Base-by-base conservation (phyloP, 2,329 filamentous ascomycete species). In the Fusarium napiforme region DNA sequence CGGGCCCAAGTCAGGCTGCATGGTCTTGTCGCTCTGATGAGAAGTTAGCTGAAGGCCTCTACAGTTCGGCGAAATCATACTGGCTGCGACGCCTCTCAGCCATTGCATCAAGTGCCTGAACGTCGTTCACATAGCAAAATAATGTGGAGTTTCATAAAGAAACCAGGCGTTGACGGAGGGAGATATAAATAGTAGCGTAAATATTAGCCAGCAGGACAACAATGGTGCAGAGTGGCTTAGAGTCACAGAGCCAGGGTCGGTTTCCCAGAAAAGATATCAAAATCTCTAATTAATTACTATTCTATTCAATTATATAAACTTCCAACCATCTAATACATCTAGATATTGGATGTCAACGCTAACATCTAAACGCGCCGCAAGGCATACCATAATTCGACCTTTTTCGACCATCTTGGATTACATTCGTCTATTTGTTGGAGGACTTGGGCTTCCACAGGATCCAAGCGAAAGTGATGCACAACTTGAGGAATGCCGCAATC, bases 401-500 rank as follows among this genome's bases (percentile, higher is more conserved):
- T 40, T 56, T 56, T 32, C 2, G 2, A 4, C 18, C 16, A 7
- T 45, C 6, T 11, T 9, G 3, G 8, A 26, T 11, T 21, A 3
- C 37, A 10, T 12, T 9, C 8, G 5, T 19, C 23, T 36, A 67
- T 14, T 60, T 16, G 14, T 23, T 65, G 7, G 23, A 26, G 21
- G 58, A 53, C 64, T 75, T 78, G 16, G 76, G 72, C 63, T 75
- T 78, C 77, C 77, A 78, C 11, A 78, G 23, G 10, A 60, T 36
- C 77, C 77, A 78, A 1, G 76, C 69, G 28, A 73, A 47, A 1
- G 57, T 65, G 3, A 78, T 76, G n/a, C 68, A 64, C 28, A 71
- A 5, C 67, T 78, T 78, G 10, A 78, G 58, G 30, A 78, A 78
- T 11, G 76, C 64, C 2, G 77, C 77, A 36, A 78, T 78, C 77